Evolutionary conservation across 495 filamentous ascomycete genomes (phyloP).

Genomic region (Pyrenopolyporus hunteri): DNA sequence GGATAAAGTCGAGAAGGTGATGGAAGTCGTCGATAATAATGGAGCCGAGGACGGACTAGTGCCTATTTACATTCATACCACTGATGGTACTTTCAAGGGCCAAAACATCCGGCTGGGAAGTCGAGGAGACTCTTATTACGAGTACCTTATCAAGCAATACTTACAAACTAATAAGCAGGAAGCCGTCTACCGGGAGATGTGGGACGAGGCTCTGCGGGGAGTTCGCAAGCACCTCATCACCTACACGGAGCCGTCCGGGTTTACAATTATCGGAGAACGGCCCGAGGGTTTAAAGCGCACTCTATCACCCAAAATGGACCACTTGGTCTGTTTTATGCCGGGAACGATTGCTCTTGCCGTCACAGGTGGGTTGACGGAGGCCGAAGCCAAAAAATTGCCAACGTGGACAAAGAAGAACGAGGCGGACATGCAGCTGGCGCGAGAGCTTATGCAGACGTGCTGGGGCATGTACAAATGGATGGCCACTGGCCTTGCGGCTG

Average conservation of each 20-base stretch:
- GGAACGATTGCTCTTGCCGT: constrained; percentile 91
- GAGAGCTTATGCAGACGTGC: constrained; percentile 94
- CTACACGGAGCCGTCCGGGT: constrained; percentile 77
- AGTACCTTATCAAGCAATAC: constrained; percentile 97
- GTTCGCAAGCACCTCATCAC: constrained; percentile 91
- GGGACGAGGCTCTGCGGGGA: constrained; percentile 83
- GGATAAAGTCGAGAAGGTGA: constrained; percentile 87
- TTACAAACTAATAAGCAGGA: constrained; percentile 89
- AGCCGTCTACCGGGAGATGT: constrained; percentile 87
- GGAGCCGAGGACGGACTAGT: constrained; percentile 79
- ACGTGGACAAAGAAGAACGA: constrained; percentile 81
- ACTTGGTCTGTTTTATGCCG: constrained; percentile 96
- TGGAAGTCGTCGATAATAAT: constrained; percentile 85
- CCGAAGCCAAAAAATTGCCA: constrained; percentile 71
- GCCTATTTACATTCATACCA: constrained; percentile 88
- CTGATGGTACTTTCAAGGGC: constrained; percentile 76
- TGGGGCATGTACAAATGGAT: constrained; percentile 95
- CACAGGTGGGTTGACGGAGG: constrained; percentile 76
- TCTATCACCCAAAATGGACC: constrained; percentile 93
- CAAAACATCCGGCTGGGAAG: constrained; percentile 90
- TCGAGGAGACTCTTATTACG: constrained; percentile 95
- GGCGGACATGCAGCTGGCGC: constrained; percentile 82
- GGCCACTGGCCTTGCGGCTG: constrained; percentile 84
- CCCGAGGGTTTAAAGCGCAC: constrained; percentile 69
- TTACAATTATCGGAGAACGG: constrained; percentile 87